Percentiles rank a stretch among this genome's conserved stretches.
These are phyloP conservation scores for Cercophora scortea DNA, from an alignment of 495 filamentous ascomycete species.

Conservation along the genomic window DNA sequence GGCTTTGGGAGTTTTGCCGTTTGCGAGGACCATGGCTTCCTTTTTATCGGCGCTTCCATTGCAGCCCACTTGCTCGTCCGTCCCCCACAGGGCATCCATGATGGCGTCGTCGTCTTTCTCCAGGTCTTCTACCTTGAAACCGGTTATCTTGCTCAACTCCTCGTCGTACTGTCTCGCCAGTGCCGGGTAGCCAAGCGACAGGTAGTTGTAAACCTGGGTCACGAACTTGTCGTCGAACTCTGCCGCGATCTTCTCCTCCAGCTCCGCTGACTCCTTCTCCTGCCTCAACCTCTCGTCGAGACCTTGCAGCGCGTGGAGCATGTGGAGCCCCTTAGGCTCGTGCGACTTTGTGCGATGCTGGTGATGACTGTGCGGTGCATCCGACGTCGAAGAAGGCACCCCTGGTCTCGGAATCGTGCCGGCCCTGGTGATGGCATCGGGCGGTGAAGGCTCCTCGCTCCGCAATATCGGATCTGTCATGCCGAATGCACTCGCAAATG, in stretches of 20 bases:
- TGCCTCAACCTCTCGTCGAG: constrained; percentile 41
- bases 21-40: constrained; percentile 4
- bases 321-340: constrained; percentile 33
- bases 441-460: constrained; percentile 19
- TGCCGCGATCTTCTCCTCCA: constrained; percentile 45
- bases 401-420: constrained; percentile 1
- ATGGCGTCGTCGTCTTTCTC: constrained; percentile 61
- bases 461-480: constrained; percentile 10
- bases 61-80: constrained; percentile 4
- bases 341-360: constrained; percentile 22
- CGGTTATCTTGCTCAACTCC: constrained; percentile 72
- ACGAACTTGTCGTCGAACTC: constrained; percentile 81
- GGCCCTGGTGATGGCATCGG: constrained; percentile 1
- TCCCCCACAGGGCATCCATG: constrained; percentile 52
- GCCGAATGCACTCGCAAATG: constrained; percentile 30
- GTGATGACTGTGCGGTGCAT: constrained; percentile 2
- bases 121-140: constrained; percentile 56
- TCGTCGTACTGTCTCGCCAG: constrained; percentile 73
- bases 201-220: constrained; percentile 92
- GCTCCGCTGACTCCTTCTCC: constrained; percentile 40
- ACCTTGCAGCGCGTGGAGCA: constrained; percentile 38
- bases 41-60: constrained; percentile 27
- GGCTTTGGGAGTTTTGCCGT: constrained; percentile 10
- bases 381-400: constrained; percentile 6
- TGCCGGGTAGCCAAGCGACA: constrained; percentile 83